phyloP scores from a whole-genome alignment of 768 basidiomycete species.

The Serendipita sp. region DNA sequence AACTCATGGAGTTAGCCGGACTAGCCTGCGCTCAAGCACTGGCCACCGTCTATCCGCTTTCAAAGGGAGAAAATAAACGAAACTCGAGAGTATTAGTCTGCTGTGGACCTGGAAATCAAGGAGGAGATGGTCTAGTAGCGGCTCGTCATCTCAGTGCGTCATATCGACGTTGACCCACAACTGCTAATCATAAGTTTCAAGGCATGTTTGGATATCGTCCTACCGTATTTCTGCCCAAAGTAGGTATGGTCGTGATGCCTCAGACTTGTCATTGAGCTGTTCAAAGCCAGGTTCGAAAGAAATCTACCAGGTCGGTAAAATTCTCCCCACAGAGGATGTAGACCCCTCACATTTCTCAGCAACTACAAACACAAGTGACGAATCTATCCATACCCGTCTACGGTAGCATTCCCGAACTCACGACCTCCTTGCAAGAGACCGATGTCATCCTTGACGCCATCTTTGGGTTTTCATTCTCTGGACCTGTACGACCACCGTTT shows the following conservation, averaged over 20 bases:
- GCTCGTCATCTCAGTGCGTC: constrained; percentile 72
- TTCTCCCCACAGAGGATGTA: background rate
- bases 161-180: background rate
- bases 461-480: constrained; percentile 95
- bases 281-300: constrained; percentile 78
- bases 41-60: constrained; percentile 55
- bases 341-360: constrained; percentile 25
- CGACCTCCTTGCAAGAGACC: constrained; percentile 35
- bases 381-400: constrained; percentile 77
- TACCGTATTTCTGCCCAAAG: constrained; percentile 89
- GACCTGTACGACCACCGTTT: constrained; percentile 81
- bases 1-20: constrained; percentile 96
- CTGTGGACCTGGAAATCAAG: constrained; percentile 96
- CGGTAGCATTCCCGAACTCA: constrained; percentile 26
- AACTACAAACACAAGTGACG: constrained; percentile 69
- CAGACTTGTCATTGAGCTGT: background rate
- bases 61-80: constrained; percentile 20
- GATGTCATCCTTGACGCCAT: constrained; percentile 90
- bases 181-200: constrained; percentile 17
- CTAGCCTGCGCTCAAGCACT: constrained; percentile 84
- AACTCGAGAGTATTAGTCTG: constrained; percentile 78
- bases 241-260: constrained; percentile 17
- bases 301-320: constrained; percentile 53
- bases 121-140: constrained; percentile 92
- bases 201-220: constrained; percentile 88